Conservation (phyloP, 2,329 filamentous ascomycete species). For the Zymoseptoria tritici region DNA sequence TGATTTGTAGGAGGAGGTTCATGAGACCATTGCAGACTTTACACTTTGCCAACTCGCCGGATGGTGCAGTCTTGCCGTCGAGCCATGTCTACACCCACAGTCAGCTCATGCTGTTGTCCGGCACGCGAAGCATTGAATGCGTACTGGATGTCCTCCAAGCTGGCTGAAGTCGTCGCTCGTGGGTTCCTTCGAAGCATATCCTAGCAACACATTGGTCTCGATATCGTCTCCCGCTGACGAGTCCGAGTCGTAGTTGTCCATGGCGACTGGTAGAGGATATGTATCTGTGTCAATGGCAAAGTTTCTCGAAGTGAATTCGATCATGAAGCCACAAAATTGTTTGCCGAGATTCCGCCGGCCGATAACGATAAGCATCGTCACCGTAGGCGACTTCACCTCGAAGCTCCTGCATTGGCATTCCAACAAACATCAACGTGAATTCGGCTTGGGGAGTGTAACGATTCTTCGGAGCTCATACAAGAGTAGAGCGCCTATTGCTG, state of each 20-base stretch:
- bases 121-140: conserved; percentile 26
- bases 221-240: conserved; percentile 65
- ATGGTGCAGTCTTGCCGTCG: conserved; percentile 61
- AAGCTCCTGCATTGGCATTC: neutral
- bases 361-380: neutral
- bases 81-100: conserved; percentile 65
- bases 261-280: neutral
- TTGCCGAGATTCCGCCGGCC: neutral
- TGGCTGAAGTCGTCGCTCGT: conserved; percentile 80
- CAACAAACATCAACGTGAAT: neutral
- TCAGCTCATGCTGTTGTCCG: conserved; percentile 7
- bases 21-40: conserved; percentile 79
- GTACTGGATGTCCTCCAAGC: conserved; percentile 78
- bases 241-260: conserved; percentile 73
- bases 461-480: neutral
- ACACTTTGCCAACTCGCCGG: conserved; percentile 72
- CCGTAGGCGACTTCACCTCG: neutral
- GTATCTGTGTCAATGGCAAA: neutral
- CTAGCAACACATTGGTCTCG: conserved; percentile 81
- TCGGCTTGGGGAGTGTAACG: neutral
- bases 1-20: conserved; percentile 79
- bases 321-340: neutral
- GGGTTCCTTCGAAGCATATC: conserved; percentile 74
- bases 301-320: neutral
- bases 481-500: neutral